A percentile compares a stretch with the other conserved stretches of the same genome.
phyloP scores from a whole-genome alignment of 306 rosid genomes.

The Ammopiptanthus mongolicus region DNA sequence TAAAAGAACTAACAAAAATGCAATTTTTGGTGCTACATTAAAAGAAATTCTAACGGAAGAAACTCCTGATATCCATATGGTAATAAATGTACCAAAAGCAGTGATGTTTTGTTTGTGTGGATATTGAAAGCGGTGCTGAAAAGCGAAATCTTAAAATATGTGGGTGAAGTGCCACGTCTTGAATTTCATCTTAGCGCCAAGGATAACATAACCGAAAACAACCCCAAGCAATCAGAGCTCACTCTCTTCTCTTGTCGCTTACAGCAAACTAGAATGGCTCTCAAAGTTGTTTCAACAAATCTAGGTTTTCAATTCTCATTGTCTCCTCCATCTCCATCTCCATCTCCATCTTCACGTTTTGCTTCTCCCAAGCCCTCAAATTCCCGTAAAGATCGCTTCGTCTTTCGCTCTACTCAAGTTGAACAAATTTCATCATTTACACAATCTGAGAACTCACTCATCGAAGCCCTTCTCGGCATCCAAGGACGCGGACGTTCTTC shows the following conservation, averaged over 20 bases:
- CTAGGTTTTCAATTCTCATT: conserved; percentile 20
- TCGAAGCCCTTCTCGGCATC: conserved; percentile 71
- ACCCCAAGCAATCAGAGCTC: background rate
- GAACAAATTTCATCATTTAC: conserved; percentile 47
- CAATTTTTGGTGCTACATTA: too few species aligned
- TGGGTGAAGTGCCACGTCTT: conserved; percentile 23
- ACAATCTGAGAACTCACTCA: conserved; percentile 60
- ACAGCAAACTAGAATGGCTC: conserved; percentile 16
- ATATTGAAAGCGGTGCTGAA: background rate
- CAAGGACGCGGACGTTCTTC: conserved; percentile 96
- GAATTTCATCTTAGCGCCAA: conserved; percentile 10
- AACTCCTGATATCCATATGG: too few species aligned
- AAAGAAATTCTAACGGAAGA: too few species aligned
- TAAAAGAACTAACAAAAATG: too few species aligned
- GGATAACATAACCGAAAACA: conserved; percentile 28
- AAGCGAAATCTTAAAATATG: background rate
- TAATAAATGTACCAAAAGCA: too few species aligned
- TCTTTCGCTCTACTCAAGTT: conserved; percentile 28
- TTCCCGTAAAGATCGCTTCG: conserved; percentile 16
- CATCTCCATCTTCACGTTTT: background rate
- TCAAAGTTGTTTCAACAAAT: background rate
- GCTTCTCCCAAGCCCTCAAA: conserved; percentile 12
- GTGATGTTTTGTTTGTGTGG: background rate
- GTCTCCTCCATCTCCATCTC: too few species aligned
- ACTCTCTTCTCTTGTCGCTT: background rate